phyloP scores from a whole-genome alignment of 805 yeast genomes.

The Myxozyma kluyveri region DNA sequence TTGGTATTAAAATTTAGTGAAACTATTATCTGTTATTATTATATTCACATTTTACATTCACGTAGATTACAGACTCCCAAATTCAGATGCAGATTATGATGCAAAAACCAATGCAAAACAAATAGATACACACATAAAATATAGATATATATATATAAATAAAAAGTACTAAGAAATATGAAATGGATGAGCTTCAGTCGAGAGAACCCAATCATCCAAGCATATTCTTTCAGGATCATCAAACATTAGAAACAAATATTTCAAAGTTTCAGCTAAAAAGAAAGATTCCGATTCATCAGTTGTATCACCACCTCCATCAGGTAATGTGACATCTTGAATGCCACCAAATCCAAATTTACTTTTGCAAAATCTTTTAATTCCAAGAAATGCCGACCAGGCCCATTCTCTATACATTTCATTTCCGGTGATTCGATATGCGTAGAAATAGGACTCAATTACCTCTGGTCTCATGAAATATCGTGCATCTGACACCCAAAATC shows the following conservation, averaged over 20 bases:
- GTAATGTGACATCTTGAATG: slow-evolving; percentile 38
- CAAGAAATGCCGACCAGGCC: slow-evolving; percentile 45
- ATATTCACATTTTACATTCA: too few species aligned
- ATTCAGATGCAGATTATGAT: too few species aligned
- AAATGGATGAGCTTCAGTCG: slow-evolving; percentile 3
- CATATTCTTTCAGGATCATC: slow-evolving; percentile 39
- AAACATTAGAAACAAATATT: slow-evolving; percentile 49
- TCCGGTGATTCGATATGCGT: slow-evolving; percentile 52
- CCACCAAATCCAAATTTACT: slow-evolving; percentile 39
- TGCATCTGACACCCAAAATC: slow-evolving; percentile 32
- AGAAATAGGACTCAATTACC: slow-evolving; percentile 51
- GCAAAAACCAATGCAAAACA: too few species aligned
- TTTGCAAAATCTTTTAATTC: slow-evolving; percentile 36
- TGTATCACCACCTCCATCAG: slow-evolving; percentile 21
- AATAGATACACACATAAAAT: too few species aligned
- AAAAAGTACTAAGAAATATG: not conserved
- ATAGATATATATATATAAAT: not conserved
- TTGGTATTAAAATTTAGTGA: too few species aligned
- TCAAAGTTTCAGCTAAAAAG: slow-evolving; percentile 55
- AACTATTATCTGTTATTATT: too few species aligned
- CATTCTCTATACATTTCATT: slow-evolving; percentile 49
- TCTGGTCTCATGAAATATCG: slow-evolving; percentile 49
- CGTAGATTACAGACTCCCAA: too few species aligned
- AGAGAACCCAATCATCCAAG: slow-evolving; percentile 48
- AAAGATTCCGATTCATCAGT: slow-evolving; percentile 45